Conservation (phyloP, 139 green algal species). For the Volvox africanus region DNA sequence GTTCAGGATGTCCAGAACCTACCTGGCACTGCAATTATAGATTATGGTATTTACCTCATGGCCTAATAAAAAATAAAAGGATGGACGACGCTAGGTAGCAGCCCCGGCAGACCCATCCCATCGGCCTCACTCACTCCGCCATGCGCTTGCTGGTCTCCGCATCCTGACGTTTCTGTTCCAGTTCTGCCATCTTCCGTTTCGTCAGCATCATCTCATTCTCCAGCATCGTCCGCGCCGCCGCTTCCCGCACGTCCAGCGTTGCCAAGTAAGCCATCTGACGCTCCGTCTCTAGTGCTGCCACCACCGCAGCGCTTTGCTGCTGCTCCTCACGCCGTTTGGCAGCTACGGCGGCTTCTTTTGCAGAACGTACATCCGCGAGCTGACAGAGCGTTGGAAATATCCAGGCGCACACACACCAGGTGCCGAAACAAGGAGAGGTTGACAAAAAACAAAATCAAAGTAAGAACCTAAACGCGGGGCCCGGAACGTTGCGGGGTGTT, state of each 20-base stretch:
- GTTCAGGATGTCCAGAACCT: too few species aligned
- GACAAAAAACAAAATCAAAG: neutral
- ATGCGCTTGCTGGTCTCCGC: slow-evolving; percentile 32
- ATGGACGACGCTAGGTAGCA: too few species aligned
- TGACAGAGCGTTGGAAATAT: neutral
- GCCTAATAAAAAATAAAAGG: too few species aligned
- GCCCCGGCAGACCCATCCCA: neutral
- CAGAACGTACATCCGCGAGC: neutral
- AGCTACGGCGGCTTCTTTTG: neutral
- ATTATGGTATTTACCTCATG: too few species aligned
- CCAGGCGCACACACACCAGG: neutral
- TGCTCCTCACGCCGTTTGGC: slow-evolving; percentile 10
- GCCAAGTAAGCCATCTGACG: neutral
- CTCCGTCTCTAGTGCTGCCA: neutral
- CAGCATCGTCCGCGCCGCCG: neutral
- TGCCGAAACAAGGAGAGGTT: neutral
- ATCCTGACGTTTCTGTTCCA: neutral
- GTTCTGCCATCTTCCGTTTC: neutral
- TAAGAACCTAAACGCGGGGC: neutral
- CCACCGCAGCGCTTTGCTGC: neutral
- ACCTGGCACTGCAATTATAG: too few species aligned
- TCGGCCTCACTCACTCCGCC: slow-evolving; percentile 26
- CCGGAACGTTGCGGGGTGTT: too few species aligned
- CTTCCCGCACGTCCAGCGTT: neutral
- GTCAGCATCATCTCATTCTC: slow-evolving; percentile 33